These are phyloP conservation scores for Stachybotrys elegans DNA, from an alignment of 2,329 filamentous ascomycete species.

Conservation along the genomic window DNA sequence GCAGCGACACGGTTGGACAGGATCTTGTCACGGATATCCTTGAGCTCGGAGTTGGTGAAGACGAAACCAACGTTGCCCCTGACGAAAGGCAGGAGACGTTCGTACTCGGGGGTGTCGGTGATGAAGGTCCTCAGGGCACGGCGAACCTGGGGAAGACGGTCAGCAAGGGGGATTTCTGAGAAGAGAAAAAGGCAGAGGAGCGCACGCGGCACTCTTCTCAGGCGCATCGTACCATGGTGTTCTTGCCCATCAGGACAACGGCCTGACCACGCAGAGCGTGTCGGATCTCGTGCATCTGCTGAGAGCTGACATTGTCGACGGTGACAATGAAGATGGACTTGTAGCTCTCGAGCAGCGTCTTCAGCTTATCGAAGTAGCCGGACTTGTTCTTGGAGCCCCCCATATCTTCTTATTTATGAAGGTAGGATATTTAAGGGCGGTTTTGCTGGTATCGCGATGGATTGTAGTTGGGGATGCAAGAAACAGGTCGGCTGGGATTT, in stretches of 20 bases:
- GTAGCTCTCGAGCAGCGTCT: constrained; percentile 94
- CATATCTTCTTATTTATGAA: constrained; percentile 95
- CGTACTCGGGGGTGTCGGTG: constrained; percentile 87
- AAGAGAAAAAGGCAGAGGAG: background rate
- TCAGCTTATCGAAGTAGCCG: constrained; percentile 99
- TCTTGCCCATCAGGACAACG: constrained; percentile 99
- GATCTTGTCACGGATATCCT: constrained; percentile 88
- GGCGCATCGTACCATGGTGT: constrained; percentile 82
- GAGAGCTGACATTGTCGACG: constrained; percentile 99
- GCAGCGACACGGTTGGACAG: constrained; percentile 96
- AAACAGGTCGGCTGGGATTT: constrained; percentile 12
- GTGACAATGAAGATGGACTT: constrained; percentile 95
- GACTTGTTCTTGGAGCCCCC: constrained; percentile 97
- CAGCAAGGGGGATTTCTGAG: constrained; percentile 9
- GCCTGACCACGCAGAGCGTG: constrained; percentile 82
- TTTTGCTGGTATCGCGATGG: constrained; percentile 14
- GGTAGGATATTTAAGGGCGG: constrained; percentile 98
- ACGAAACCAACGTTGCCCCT: constrained; percentile 99
- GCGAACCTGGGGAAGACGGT: constrained; percentile 59
- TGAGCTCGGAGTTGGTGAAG: constrained; percentile 97
- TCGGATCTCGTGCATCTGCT: constrained; percentile 99
- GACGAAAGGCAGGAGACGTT: constrained; percentile 93
- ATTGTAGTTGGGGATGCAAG: constrained; percentile 5
- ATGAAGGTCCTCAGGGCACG: constrained; percentile 97
- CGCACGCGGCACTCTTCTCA: too few species aligned